A percentile compares a stretch with the other conserved stretches of the same genome.
These are phyloP conservation scores for Colletotrichum paranaense DNA, from an alignment of 2,329 filamentous ascomycete species.

Conservation along the genomic window DNA sequence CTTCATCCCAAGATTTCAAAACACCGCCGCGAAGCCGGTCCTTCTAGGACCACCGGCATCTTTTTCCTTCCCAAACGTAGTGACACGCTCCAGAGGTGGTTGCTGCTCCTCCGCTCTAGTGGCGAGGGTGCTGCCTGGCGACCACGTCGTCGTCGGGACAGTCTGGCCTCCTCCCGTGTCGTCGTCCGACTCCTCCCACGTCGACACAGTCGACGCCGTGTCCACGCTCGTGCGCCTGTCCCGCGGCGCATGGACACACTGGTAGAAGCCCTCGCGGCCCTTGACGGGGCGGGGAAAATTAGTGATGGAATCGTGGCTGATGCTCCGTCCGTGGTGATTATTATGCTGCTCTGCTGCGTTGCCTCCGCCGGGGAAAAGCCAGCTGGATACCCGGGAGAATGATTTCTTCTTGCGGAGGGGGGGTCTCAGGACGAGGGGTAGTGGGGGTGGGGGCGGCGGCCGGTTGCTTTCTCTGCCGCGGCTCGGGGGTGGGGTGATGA, in stretches of 20 bases:
- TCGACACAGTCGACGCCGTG: constrained; percentile 60
- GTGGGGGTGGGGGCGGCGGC: constrained; percentile 59
- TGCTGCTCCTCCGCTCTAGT: constrained; percentile 50
- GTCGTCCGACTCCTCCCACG: constrained; percentile 61
- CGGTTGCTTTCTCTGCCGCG: constrained; percentile 48
- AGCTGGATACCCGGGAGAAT: constrained; percentile 70
- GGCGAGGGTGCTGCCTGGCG: constrained; percentile 57
- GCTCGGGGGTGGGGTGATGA: constrained; percentile 43
- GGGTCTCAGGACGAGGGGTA: constrained; percentile 69
- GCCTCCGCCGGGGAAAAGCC: constrained; percentile 61
- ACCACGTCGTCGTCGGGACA: constrained; percentile 62
- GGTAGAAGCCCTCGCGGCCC: constrained; percentile 67
- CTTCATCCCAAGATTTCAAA: constrained; percentile 5
- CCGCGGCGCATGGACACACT: constrained; percentile 58
- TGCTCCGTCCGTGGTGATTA: constrained; percentile 46
- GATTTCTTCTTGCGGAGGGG: constrained; percentile 75
- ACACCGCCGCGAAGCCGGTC: constrained; percentile 32
- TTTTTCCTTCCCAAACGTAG: constrained; percentile 33
- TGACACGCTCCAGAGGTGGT: constrained; percentile 40
- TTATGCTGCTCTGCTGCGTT: constrained; percentile 43
- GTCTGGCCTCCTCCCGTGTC: constrained; percentile 50
- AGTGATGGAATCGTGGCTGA: constrained; percentile 63
- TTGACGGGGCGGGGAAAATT: constrained; percentile 65
- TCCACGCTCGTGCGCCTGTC: constrained; percentile 54
- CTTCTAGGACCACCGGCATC: constrained; percentile 6